A percentile compares a stretch with the other conserved stretches of the same genome.
These are phyloP conservation scores for Amylostereum areolatum DNA, from an alignment of 1,284 basidiomycete genomes.

Conservation along the genomic window DNA sequence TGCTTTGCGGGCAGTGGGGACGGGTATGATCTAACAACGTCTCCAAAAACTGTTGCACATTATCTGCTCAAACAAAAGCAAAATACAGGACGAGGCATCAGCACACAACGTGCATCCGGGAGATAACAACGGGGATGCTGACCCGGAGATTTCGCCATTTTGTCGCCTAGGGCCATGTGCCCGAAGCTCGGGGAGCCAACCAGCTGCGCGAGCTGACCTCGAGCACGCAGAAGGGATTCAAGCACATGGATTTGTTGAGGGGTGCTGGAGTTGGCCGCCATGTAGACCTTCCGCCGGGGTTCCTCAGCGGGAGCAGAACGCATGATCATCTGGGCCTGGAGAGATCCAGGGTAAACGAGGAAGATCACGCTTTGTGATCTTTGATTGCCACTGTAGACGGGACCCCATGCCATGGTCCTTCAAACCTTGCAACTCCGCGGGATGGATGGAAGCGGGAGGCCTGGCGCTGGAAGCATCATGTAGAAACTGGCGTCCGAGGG, in stretches of 20 bases:
- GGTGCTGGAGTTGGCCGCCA: constrained; percentile 68
- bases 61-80: constrained; percentile 40
- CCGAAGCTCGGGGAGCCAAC: constrained; percentile 82
- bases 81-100: too few relatives aligned
- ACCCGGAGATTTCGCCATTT: constrained; percentile 92
- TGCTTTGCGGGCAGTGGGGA: constrained; percentile 68
- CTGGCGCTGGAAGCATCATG: constrained; percentile 56
- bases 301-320: constrained; percentile 81
- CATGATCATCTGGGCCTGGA: constrained; percentile 91
- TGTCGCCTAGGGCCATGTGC: constrained; percentile 81
- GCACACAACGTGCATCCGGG: constrained; percentile 11
- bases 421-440: constrained; percentile 59
- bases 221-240: constrained; percentile 69
- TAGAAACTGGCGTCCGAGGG: constrained; percentile 84
- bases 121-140: constrained; percentile 14
- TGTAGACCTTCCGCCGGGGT: constrained; percentile 74
- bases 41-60: constrained; percentile 80
- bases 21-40: constrained; percentile 73
- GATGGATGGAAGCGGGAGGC: constrained; percentile 60
- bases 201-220: constrained; percentile 75
- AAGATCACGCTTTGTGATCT: constrained; percentile 66
- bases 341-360: constrained; percentile 74
- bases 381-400: constrained; percentile 64
- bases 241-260: constrained; percentile 66
- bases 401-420: constrained; percentile 68